Evolutionary conservation across 1,284 basidiomycete genomes (phyloP).

Genomic region (Cryptococcus jaspeensis): DNA sequence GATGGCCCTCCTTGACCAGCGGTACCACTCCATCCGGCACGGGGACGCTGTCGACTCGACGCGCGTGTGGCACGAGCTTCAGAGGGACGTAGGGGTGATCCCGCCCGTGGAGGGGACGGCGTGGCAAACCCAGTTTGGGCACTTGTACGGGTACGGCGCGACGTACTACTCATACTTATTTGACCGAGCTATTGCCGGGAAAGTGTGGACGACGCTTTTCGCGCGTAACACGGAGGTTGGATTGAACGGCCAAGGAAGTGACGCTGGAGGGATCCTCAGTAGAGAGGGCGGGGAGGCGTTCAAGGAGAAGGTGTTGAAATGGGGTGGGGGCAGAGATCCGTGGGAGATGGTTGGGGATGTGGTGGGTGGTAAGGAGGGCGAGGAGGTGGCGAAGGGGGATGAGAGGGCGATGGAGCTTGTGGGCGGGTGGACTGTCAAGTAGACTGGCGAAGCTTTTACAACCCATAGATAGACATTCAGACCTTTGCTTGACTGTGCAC

Average conservation of each 20-base stretch:
- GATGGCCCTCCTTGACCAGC: slow-evolving; percentile 84
- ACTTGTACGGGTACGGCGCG: slow-evolving; percentile 93
- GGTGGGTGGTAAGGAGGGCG: slow-evolving; percentile 54
- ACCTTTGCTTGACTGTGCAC: not conserved
- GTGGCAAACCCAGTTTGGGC: slow-evolving; percentile 94
- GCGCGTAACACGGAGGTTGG: not conserved
- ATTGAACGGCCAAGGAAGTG: not conserved
- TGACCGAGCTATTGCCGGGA: slow-evolving; percentile 89
- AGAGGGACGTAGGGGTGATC: slow-evolving; percentile 70
- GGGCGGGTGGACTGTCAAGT: slow-evolving; percentile 64
- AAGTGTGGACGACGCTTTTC: slow-evolving; percentile 82
- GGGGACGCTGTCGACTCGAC: slow-evolving; percentile 60
- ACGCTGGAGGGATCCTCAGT: slow-evolving; percentile 53
- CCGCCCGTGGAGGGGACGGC: slow-evolving; percentile 78
- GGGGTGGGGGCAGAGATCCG: slow-evolving; percentile 87
- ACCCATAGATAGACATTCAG: not conserved
- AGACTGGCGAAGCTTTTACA: not conserved
- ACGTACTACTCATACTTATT: slow-evolving; percentile 98
- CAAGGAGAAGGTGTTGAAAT: slow-evolving; percentile 70
- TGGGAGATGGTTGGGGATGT: slow-evolving; percentile 88
- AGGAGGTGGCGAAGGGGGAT: slow-evolving; percentile 59
- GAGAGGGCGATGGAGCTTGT: slow-evolving; percentile 81
- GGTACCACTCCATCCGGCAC: slow-evolving; percentile 69
- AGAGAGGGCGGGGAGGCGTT: slow-evolving; percentile 70
- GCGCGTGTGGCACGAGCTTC: slow-evolving; percentile 61